phyloP scores from a whole-genome alignment of 2,329 filamentous ascomycete species.

The Neopestalotiopsis rosae region DNA sequence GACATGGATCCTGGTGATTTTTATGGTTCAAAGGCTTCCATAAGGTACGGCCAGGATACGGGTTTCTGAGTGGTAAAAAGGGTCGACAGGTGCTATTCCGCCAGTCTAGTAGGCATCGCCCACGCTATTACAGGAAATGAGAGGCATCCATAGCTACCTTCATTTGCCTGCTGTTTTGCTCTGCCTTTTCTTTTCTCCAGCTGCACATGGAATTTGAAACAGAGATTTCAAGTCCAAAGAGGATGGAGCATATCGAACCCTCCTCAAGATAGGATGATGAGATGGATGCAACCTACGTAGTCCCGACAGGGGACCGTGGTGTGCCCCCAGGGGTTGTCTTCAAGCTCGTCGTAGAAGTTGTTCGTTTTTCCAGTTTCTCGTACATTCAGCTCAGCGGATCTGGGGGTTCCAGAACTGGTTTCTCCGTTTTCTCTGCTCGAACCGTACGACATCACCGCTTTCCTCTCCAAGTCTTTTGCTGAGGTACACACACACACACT shows the following conservation, averaged over 20 bases:
- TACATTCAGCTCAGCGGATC: neutral
- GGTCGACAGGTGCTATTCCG: neutral
- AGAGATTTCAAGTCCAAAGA: constrained; percentile 1
- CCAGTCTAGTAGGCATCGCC: no score
- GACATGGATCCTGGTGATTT: neutral
- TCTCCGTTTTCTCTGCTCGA: neutral
- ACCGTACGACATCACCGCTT: neutral
- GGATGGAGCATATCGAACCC: neutral
- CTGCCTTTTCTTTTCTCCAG: neutral
- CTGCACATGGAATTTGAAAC: neutral
- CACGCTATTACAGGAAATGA: no score
- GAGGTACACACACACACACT: neutral
- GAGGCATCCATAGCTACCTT: neutral
- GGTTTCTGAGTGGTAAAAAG: neutral
- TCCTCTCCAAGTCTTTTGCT: neutral
- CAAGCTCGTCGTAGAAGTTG: neutral
- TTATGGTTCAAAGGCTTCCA: neutral
- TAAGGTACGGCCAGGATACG: neutral
- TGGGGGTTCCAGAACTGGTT: neutral
- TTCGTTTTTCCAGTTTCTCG: constrained; percentile 2
- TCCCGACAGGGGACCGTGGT: neutral
- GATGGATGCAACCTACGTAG: neutral
- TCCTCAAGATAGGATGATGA: neutral
- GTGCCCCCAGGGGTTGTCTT: neutral
- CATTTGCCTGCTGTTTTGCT: neutral